These are phyloP conservation scores for Lepiota brunneoincarnata DNA, from an alignment of 768 basidiomycete genomes.

Conservation along the genomic window DNA sequence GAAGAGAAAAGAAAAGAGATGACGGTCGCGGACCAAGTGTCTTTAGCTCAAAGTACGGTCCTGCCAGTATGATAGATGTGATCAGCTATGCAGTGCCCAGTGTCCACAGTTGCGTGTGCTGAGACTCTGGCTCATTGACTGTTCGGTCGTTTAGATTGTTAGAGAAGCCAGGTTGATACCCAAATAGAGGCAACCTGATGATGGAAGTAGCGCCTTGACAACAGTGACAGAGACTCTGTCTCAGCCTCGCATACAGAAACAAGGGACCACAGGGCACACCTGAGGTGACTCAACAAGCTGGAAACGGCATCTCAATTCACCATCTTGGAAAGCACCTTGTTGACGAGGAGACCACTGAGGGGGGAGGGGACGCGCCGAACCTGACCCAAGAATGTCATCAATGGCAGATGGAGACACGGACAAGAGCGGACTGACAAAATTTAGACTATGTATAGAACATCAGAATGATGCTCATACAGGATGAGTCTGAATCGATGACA, in stretches of 20 bases:
- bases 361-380: too few relatives aligned
- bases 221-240: not conserved
- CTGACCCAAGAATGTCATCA: too few relatives aligned
- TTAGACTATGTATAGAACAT: too few relatives aligned
- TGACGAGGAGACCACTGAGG: not conserved
- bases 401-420: not conserved
- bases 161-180: not conserved
- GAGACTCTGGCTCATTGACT: not conserved
- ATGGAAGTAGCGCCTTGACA: slow-evolving; percentile 2
- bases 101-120: not conserved
- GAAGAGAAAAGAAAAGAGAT: not conserved
- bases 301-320: too few relatives aligned
- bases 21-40: slow-evolving; percentile 3
- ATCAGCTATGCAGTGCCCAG: slow-evolving; percentile 3
- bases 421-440: not conserved
- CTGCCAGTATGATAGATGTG: slow-evolving; percentile 2
- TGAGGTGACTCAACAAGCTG: not conserved
- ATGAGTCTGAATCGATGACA: too few relatives aligned
- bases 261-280: not conserved
- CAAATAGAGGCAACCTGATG: not conserved
- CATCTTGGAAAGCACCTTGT: not conserved
- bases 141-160: slow-evolving; percentile 1
- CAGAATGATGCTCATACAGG: too few relatives aligned
- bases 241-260: not conserved
- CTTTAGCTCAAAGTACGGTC: not conserved